Conservation (phyloP, 768 basidiomycete species). For the Daedaleopsis nitida region DNA sequence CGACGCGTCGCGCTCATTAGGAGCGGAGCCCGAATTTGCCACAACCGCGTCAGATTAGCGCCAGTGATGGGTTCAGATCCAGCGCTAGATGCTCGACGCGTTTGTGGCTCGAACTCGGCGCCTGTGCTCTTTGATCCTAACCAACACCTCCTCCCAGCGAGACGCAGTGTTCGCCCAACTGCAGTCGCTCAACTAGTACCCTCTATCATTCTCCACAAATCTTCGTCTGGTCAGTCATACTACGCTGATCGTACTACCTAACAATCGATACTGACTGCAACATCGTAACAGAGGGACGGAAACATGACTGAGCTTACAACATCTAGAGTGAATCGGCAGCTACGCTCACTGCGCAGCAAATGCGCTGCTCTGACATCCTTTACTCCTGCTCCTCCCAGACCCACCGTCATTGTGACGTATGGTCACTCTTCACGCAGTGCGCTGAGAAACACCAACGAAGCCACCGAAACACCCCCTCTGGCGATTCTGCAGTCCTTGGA, state of each 20-base stretch:
- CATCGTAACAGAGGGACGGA: neutral
- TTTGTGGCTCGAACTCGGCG: conserved; percentile 2
- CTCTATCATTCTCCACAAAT: too few species aligned
- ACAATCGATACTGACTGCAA: too few species aligned
- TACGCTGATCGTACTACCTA: too few species aligned
- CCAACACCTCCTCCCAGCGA: neutral
- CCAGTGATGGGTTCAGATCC: too few species aligned
- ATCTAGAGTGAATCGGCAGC: conserved; percentile 45
- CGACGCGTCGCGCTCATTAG: conserved; percentile 25
- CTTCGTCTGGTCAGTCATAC: too few species aligned
- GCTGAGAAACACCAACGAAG: neutral
- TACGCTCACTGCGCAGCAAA: conserved; percentile 51
- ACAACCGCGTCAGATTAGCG: conserved; percentile 21
- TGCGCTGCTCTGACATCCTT: conserved; percentile 40
- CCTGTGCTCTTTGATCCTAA: neutral
- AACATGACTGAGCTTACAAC: conserved; percentile 33
- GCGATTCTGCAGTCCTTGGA: conserved; percentile 41
- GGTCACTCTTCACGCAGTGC: neutral
- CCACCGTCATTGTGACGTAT: conserved; percentile 18
- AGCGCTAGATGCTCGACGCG: neutral
- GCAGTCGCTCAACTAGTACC: too few species aligned
- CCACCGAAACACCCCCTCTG: conserved; percentile 34
- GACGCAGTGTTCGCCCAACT: too few species aligned
- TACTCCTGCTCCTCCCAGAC: conserved; percentile 23
- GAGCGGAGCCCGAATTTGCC: conserved; percentile 23